Conservation (phyloP, 345 rosid species). For the Citrus medica region DNA sequence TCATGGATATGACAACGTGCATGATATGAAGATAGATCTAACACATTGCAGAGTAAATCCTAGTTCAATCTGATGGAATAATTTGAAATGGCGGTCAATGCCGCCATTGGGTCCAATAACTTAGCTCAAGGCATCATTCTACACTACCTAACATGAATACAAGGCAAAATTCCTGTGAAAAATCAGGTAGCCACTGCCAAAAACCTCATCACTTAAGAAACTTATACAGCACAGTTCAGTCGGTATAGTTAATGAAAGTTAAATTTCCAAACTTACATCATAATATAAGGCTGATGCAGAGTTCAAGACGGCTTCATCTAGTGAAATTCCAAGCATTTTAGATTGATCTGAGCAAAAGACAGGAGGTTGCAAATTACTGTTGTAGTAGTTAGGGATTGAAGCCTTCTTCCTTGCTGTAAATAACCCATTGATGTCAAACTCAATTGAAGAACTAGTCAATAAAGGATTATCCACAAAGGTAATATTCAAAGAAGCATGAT, state of each 20-base stretch:
- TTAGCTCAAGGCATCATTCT: not conserved
- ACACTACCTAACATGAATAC: not conserved
- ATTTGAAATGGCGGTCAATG: not conserved
- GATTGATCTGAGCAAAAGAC: slow-evolving; percentile 52
- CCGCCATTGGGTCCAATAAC: not conserved
- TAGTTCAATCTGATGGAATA: not conserved
- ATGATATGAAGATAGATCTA: not conserved
- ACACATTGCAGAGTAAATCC: not conserved
- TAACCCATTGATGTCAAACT: slow-evolving; percentile 77
- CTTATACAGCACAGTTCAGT: not conserved
- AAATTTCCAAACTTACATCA: slow-evolving; percentile 54
- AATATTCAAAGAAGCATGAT: slow-evolving; percentile 79
- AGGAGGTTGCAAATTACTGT: slow-evolving; percentile 35
- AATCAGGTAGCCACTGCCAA: not conserved
- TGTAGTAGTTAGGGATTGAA: slow-evolving; percentile 14
- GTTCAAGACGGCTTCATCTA: slow-evolving; percentile 81
- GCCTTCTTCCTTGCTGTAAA: slow-evolving; percentile 46
- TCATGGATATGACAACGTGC: not conserved
- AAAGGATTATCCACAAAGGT: slow-evolving; percentile 71
- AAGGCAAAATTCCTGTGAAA: not conserved
- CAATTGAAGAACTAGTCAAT: slow-evolving; percentile 67
- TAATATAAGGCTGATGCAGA: slow-evolving; percentile 90
- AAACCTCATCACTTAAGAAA: not conserved
- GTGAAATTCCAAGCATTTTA: slow-evolving; percentile 88
- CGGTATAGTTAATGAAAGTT: not conserved